Base-by-base conservation (phyloP, 2,329 filamentous ascomycete genomes). In the Fusarium sarcochroum region DNA sequence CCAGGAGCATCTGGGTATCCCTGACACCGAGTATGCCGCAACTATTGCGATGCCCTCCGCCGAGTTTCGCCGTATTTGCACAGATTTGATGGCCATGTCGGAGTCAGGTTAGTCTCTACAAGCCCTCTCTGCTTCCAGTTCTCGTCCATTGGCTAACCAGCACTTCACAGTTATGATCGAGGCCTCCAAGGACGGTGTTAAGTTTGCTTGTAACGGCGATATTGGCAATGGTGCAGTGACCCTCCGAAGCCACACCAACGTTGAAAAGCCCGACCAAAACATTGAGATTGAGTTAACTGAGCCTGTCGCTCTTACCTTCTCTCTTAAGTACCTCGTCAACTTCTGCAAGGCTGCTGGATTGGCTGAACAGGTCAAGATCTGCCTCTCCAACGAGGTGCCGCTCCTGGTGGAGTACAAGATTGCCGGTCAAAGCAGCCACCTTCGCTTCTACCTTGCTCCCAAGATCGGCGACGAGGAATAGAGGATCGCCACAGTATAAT, bases 291-390 rank as follows among this genome's bases (percentile, higher is more conserved):
- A 94, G 77, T 89, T 99, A 66, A 91, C 89, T 38, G 97, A 99
- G 84, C 93, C 96, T 51, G 96, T 99, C 64, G 87, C 93, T 35
- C 88, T 99, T 68, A 98, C 95, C 49, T 99, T 99, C 85, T 98
- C 96, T 34, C 91, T 99, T 76, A 99, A 99, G 85, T 99, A 99
- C 84, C 91, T 99, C 5, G 93, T 97, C 87, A 98, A 98, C 88
- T 99, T 99, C 86, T 98, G 96, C 92, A 99, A 99, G 86, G 97
- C 97, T 34, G 92, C 93, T 68, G 90, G 89, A 53, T 86, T 99
- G 65, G 95, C 94, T 38, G 84, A 81, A 73, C 86, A 88, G 71
- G 97, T 99, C 81, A 96, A 92, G 84, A 90, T 99, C 74, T 97
- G 92, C 83, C 87, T 99, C 73, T 98, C 95, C 53, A 94, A 94